Evolutionary conservation across 2,329 filamentous ascomycete genomes (phyloP).

Genomic region (Tolypocladium endophyticum): DNA sequence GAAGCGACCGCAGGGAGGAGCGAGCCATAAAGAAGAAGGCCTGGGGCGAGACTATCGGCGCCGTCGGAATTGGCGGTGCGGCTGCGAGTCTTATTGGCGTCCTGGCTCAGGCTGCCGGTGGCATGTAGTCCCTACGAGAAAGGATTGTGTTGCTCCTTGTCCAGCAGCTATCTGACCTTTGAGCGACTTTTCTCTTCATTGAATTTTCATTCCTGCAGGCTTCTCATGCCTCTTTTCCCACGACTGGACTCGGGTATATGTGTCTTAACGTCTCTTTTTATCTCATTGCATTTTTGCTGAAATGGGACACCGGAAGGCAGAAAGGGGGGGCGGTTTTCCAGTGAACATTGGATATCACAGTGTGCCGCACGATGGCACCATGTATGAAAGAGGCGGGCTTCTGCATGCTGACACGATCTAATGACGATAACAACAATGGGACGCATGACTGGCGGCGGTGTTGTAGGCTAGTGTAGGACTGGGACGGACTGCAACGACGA

Average conservation of each 20-base stretch:
- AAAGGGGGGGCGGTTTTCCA: too few species aligned
- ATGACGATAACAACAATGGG: background rate
- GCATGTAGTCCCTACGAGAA: conserved; percentile 6
- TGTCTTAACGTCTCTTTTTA: background rate
- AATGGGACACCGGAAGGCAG: background rate
- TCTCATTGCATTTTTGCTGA: background rate
- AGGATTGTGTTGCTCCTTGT: too few species aligned
- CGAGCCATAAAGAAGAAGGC: conserved; percentile 30
- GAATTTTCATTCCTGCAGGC: background rate
- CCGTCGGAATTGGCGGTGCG: conserved; percentile 49
- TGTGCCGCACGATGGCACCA: background rate
- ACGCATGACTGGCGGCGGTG: background rate
- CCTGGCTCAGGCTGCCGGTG: conserved; percentile 43
- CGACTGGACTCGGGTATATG: background rate
- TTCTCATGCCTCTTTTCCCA: background rate
- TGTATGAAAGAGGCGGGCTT: background rate
- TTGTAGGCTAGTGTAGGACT: conserved; percentile 1
- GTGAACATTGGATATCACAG: background rate
- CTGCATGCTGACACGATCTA: background rate
- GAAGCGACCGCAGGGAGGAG: conserved; percentile 26
- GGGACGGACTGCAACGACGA: background rate
- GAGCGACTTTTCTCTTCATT: background rate
- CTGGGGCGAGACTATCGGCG: conserved; percentile 43
- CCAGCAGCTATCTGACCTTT: background rate
- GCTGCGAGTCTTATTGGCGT: conserved; percentile 49